These are phyloP conservation scores for Mucor irregularis DNA, from an alignment of 371 early-diverging fungal genomes.

Conservation along the genomic window DNA sequence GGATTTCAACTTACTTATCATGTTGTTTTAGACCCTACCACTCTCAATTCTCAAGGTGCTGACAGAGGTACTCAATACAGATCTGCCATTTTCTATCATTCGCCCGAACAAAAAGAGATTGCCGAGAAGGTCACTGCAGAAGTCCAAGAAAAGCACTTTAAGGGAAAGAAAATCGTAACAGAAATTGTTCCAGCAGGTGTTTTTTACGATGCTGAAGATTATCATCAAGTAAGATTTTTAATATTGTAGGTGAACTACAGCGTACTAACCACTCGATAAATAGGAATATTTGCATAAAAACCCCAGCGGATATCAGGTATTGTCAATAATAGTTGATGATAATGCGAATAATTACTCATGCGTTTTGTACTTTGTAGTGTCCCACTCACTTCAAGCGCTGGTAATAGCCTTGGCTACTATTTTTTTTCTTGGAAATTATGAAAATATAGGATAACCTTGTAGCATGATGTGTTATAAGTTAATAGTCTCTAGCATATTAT, in stretches of 20 bases:
- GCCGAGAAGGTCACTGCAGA: constrained; percentile 70
- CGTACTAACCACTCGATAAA: too few relatives aligned
- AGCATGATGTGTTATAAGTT: too few relatives aligned
- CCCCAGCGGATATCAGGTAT: constrained; percentile 45
- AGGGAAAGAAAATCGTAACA: constrained; percentile 67
- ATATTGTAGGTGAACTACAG: background rate
- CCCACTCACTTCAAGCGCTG: constrained; percentile 34
- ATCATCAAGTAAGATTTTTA: constrained; percentile 67
- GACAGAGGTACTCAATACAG: constrained; percentile 56
- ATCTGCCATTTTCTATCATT: constrained; percentile 83
- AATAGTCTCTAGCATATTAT: too few relatives aligned
- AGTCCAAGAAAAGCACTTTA: constrained; percentile 59
- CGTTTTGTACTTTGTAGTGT: constrained; percentile 12
- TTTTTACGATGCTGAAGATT: constrained; percentile 89
- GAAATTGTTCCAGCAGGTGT: constrained; percentile 67
- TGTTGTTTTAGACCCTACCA: constrained; percentile 35
- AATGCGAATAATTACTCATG: background rate
- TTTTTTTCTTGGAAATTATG: too few relatives aligned
- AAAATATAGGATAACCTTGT: too few relatives aligned
- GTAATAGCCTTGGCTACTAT: constrained; percentile 6
- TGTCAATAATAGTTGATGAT: background rate
- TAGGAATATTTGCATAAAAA: constrained; percentile 42
- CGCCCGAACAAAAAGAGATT: constrained; percentile 64
- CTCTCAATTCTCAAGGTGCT: constrained; percentile 40
- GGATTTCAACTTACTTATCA: background rate